phyloP scores from a whole-genome alignment of 2,329 filamentous ascomycete species.

The Domatiomyces globalis region DNA sequence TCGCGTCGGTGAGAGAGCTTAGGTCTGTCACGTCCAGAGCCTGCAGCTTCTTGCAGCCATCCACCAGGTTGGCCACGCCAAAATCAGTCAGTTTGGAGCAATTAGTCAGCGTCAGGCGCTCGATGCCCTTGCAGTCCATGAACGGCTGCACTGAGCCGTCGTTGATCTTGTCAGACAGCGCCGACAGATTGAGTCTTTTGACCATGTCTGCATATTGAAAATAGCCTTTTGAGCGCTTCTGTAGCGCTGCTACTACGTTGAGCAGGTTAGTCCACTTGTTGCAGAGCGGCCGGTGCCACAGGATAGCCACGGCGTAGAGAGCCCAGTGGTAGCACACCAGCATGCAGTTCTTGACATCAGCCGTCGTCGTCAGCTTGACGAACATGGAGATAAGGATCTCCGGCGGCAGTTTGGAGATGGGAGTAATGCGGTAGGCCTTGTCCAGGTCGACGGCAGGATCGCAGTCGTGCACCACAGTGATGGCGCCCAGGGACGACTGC shows the following conservation, averaged over 20 bases:
- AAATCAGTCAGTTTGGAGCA: constrained; percentile 74
- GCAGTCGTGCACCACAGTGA: constrained; percentile 63
- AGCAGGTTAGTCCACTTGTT: constrained; percentile 71
- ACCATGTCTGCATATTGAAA: constrained; percentile 85
- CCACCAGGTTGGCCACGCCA: constrained; percentile 65
- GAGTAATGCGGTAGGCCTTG: constrained; percentile 55
- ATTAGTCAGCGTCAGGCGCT: constrained; percentile 82
- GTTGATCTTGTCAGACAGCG: constrained; percentile 60
- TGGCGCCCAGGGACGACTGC: constrained; percentile 66
- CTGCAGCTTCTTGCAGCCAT: constrained; percentile 65
- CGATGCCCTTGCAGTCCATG: constrained; percentile 72
- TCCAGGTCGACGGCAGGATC: constrained; percentile 36
- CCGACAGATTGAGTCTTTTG: constrained; percentile 78
- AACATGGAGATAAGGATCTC: constrained; percentile 93
- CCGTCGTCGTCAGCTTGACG: constrained; percentile 59
- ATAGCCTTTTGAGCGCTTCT: constrained; percentile 51
- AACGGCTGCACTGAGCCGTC: constrained; percentile 81
- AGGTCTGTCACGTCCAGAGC: constrained; percentile 82
- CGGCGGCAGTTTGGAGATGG: constrained; percentile 73
- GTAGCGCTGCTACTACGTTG: constrained; percentile 61
- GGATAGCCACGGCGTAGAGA: constrained; percentile 73
- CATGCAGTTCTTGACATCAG: constrained; percentile 77
- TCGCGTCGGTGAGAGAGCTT: constrained; percentile 64
- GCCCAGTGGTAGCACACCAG: constrained; percentile 91
- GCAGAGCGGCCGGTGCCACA: constrained; percentile 91